Evolutionary conservation across 179 eudicot genomes (phyloP).

Genomic region (Sideroxylon spinosum): DNA sequence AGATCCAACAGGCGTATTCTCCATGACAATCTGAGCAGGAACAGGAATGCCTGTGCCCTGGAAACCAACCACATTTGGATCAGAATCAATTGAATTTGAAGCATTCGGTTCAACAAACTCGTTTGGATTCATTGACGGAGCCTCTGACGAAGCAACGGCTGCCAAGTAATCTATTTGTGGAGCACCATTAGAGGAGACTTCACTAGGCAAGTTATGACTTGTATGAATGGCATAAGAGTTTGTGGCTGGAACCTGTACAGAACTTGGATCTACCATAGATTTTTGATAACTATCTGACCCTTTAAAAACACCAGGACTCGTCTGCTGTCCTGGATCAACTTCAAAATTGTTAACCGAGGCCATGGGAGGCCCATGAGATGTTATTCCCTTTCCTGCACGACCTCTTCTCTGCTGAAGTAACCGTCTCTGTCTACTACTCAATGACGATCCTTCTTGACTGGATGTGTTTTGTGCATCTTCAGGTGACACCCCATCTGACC

Average conservation of each 20-base stretch:
- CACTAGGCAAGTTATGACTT: constrained; percentile 43
- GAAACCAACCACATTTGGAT: constrained; percentile 37
- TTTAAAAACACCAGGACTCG: constrained; percentile 29
- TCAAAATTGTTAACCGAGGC: constrained; percentile 44
- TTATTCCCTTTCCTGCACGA: constrained; percentile 46
- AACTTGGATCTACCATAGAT: constrained; percentile 25
- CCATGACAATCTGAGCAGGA: constrained; percentile 98
- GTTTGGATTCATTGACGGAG: constrained; percentile 28
- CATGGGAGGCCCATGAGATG: constrained; percentile 43
- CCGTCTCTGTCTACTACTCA: constrained; percentile 76
- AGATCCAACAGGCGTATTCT: constrained; percentile 86
- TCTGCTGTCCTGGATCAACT: constrained; percentile 44
- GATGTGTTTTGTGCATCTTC: constrained; percentile 50
- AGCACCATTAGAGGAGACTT: constrained; percentile 32
- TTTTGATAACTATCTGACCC: constrained; percentile 45
- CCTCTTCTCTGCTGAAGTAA: constrained; percentile 82
- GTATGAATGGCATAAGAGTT: constrained; percentile 36
- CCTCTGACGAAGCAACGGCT: constrained; percentile 40
- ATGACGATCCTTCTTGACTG: constrained; percentile 57
- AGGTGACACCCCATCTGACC: constrained; percentile 47
- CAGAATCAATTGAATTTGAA: constrained; percentile 39
- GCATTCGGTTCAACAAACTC: constrained; percentile 38
- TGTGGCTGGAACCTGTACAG: constrained; percentile 33
- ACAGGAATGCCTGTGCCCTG: constrained; percentile 61
- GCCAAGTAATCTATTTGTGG: constrained; percentile 40